Conservation (phyloP, 306 rosid species). For the Citrullus mucosospermus region DNA sequence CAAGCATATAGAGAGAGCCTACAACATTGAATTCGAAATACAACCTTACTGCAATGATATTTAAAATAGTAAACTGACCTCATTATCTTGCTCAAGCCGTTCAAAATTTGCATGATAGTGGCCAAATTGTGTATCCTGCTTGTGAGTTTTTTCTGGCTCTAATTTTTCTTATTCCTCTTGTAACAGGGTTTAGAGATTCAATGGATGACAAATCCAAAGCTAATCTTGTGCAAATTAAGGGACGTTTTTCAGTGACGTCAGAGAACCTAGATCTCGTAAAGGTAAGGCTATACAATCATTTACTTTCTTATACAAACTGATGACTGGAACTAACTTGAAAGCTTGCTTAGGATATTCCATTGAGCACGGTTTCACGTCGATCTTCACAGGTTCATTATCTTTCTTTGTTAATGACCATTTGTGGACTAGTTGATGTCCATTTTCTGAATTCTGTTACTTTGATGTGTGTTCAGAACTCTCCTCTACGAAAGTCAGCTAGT, state of each 20-base stretch:
- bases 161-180: slow-evolving; percentile 13
- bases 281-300: slow-evolving; percentile 31
- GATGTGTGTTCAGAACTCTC: slow-evolving; percentile 48
- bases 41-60: neutral
- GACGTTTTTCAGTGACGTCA: slow-evolving; percentile 93
- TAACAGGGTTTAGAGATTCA: slow-evolving; percentile 80
- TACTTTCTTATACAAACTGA: neutral
- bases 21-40: neutral
- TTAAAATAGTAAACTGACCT: neutral
- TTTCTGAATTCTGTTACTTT: slow-evolving; percentile 18
- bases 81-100: neutral
- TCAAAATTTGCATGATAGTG: neutral
- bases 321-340: slow-evolving; percentile 32
- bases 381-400: slow-evolving; percentile 72
- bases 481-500: slow-evolving; percentile 87
- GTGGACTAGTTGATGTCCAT: slow-evolving; percentile 1
- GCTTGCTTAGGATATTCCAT: slow-evolving; percentile 75
- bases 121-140: neutral
- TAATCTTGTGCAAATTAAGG: slow-evolving; percentile 91
- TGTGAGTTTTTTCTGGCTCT: slow-evolving; percentile 9
- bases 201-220: slow-evolving; percentile 89
- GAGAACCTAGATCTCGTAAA: slow-evolving; percentile 94
- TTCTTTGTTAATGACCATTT: slow-evolving; percentile 6
- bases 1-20: neutral
- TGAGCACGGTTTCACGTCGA: slow-evolving; percentile 70